Conservation (phyloP, 768 basidiomycete genomes). For the Nevesoporus exiguus region DNA sequence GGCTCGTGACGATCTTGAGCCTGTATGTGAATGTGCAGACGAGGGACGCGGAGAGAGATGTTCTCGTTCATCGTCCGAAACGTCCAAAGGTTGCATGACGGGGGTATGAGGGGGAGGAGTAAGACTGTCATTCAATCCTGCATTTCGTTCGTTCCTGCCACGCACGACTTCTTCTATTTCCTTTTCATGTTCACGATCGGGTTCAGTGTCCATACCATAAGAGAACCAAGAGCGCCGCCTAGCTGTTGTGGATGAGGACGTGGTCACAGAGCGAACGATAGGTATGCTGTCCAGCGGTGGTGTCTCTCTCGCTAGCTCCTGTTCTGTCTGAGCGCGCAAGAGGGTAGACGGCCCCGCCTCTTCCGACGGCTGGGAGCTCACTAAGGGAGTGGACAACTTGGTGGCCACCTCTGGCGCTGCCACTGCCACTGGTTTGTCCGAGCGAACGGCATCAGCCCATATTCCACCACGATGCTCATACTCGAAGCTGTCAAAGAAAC, state of each 20-base stretch:
- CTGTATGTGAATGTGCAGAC: slow-evolving; percentile 42
- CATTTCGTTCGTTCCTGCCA: slow-evolving; percentile 25
- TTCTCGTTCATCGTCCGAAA: slow-evolving; percentile 22
- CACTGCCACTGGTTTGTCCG: slow-evolving; percentile 26
- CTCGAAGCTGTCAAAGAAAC: slow-evolving; percentile 80
- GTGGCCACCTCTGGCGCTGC: slow-evolving; percentile 5
- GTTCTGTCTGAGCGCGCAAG: slow-evolving; percentile 30
- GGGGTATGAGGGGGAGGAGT: slow-evolving; percentile 7
- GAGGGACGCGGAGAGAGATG: slow-evolving; percentile 37
- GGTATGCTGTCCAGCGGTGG: slow-evolving; percentile 24
- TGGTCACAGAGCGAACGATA: slow-evolving; percentile 22
- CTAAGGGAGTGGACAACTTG: slow-evolving; percentile 19
- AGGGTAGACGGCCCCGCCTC: slow-evolving; percentile 20
- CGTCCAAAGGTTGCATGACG: slow-evolving; percentile 4
- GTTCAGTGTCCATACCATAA: slow-evolving; percentile 38
- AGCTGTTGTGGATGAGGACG: slow-evolving; percentile 27
- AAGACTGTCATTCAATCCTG: slow-evolving; percentile 38
- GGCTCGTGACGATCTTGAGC: slow-evolving; percentile 33
- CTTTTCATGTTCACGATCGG: slow-evolving; percentile 17
- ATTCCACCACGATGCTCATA: slow-evolving; percentile 81
- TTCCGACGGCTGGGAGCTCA: slow-evolving; percentile 33
- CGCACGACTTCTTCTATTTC: slow-evolving; percentile 22
- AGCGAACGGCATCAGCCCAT: slow-evolving; percentile 72
- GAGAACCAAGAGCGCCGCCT: slow-evolving; percentile 60
- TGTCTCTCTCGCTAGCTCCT: slow-evolving; percentile 23